Percentiles rank a stretch among this genome's conserved stretches.
phyloP scores from a whole-genome alignment of 1,284 basidiomycete genomes.

The Melampsora larici-populina region DNA sequence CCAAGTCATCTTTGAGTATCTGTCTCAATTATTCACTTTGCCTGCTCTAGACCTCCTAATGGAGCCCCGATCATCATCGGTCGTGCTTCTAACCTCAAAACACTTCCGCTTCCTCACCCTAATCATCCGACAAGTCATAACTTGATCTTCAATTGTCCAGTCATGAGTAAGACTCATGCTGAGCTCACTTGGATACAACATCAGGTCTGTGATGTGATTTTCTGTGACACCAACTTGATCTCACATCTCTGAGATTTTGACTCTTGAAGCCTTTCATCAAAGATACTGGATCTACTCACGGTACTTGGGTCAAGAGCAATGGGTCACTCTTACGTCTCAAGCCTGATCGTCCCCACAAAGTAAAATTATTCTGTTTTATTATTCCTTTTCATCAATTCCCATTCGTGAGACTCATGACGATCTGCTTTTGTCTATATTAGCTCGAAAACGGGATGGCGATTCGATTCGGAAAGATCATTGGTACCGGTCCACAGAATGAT shows the following conservation, averaged over 20 bases:
- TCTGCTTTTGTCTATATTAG: background rate
- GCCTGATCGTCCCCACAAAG: constrained; percentile 7
- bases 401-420: background rate
- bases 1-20: background rate
- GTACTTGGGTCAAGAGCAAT: constrained; percentile 25
- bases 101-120: background rate
- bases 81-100: constrained; percentile 18
- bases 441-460: constrained; percentile 35
- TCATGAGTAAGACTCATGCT: constrained; percentile 42
- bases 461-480: constrained; percentile 36
- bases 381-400: background rate
- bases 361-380: background rate
- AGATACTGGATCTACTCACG: constrained; percentile 36
- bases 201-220: background rate
- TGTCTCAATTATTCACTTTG: background rate
- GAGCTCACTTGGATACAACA: constrained; percentile 30
- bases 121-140: constrained; percentile 7
- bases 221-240: background rate
- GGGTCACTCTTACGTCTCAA: background rate
- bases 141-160: constrained; percentile 28
- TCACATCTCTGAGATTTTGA: background rate
- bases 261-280: constrained; percentile 21
- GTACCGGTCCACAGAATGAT: constrained; percentile 16
- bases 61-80: constrained; percentile 31
- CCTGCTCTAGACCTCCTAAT: constrained; percentile 4